phyloP scores from a whole-genome alignment of 495 filamentous ascomycete species.

The Xylaria grammica region DNA sequence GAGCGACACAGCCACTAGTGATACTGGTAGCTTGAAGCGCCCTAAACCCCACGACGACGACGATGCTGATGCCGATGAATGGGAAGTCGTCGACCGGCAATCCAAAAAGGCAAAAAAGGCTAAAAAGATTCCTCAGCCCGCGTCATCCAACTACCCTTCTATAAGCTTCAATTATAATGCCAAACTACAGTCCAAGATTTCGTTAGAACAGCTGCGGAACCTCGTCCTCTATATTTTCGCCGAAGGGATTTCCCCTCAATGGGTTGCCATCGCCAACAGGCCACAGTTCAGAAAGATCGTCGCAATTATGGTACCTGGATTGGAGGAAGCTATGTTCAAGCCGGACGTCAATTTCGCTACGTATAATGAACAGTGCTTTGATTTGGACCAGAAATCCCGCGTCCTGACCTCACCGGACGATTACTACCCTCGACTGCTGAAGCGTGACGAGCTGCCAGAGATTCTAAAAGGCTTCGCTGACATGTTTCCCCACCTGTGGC shows the following conservation, averaged over 20 bases:
- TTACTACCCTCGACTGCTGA: slow-evolving; percentile 75
- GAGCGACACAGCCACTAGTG: slow-evolving; percentile 23
- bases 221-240: slow-evolving; percentile 89
- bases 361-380: slow-evolving; percentile 41
- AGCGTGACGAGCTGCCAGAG: slow-evolving; percentile 61
- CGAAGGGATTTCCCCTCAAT: slow-evolving; percentile 82
- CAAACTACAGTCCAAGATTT: slow-evolving; percentile 74
- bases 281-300: slow-evolving; percentile 80
- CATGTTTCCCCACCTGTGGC: slow-evolving; percentile 89
- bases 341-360: slow-evolving; percentile 60
- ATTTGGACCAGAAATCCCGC: slow-evolving; percentile 36
- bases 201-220: slow-evolving; percentile 77
- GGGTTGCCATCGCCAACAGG: slow-evolving; percentile 81
- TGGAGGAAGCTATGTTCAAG: slow-evolving; percentile 90
- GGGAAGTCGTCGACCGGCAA: slow-evolving; percentile 50
- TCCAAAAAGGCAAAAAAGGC: slow-evolving; percentile 52
- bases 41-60: slow-evolving; percentile 48
- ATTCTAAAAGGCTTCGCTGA: slow-evolving; percentile 73
- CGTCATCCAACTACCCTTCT: slow-evolving; percentile 70
- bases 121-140: slow-evolving; percentile 61
- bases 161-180: slow-evolving; percentile 70
- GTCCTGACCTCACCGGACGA: slow-evolving; percentile 58
- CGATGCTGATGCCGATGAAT: slow-evolving; percentile 49
- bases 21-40: slow-evolving; percentile 43
- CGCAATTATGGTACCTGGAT: slow-evolving; percentile 89